Base-by-base conservation (phyloP, 129 eudicot genomes). In the Flaveria bidentis region DNA sequence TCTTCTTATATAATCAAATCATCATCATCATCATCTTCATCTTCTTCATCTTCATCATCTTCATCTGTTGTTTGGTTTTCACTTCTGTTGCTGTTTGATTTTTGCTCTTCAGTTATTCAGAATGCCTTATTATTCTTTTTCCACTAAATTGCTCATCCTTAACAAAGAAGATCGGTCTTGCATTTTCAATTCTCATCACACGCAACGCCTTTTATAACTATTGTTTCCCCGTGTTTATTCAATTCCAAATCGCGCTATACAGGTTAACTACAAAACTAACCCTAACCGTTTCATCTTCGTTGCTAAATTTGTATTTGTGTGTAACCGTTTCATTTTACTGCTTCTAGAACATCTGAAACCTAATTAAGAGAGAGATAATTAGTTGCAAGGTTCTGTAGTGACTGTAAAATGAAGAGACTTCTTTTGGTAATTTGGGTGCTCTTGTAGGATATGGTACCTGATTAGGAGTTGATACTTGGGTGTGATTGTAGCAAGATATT, bases 151-250 rank as follows among this genome's bases (percentile, higher is more conserved):
- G n/a, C 5, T n/a, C 36, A 30, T 30, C 36, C 36, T 30, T 4
- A 30, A 30, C 5, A 30, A 77, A 42, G 36, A 8, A 69, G 76
- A 78, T 78, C 76, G 25, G 5, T 57, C 15, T 69, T 47, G 61
- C 60, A 64, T 46, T 42, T 26, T 30, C 70, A 56, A 57, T 69
- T 45, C 5, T 36, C 23, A 26, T n/a, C 10, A 17, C 47, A 75
- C 63, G 79, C 63, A 46, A 63, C 61, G 41, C 0, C 7, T 36
- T 30, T 3, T 30, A 30, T 30, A 5, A 36, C 7, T 36, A 0
- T 36, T 4, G 5, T 33, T 33, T 33, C 4, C 1, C 61, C 5
- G 16, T 28, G 30, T 28, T 30, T 30, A 2, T 41, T 74, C 60
- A 17, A 46, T 44, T 44, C 39, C 22, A 9, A 74, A 26, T 46